Percentiles rank a stretch among this genome's conserved stretches.
Conservation (phyloP, 1,284 basidiomycete genomes). For the Peniophora sp. region DNA sequence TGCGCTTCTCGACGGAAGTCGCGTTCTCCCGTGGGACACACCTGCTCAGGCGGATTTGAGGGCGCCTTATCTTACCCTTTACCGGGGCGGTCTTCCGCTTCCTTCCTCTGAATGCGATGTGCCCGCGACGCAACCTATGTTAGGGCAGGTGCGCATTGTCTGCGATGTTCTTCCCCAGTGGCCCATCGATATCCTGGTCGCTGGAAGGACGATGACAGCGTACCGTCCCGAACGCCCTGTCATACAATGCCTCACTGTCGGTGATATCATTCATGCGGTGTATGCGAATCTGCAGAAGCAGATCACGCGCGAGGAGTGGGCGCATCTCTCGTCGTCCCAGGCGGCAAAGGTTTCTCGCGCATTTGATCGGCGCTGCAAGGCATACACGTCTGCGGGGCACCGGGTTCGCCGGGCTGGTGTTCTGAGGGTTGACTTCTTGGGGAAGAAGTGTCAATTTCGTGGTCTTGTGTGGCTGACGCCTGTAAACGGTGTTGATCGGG, state of each 20-base stretch:
- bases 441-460: constrained; percentile 42
- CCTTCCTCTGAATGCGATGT: constrained; percentile 40
- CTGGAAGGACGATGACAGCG: constrained; percentile 19
- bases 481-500: constrained; percentile 29
- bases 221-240: constrained; percentile 13
- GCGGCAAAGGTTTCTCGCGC: constrained; percentile 43
- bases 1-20: constrained; percentile 49
- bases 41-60: constrained; percentile 50
- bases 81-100: constrained; percentile 24
- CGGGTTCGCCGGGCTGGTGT: constrained; percentile 20
- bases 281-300: constrained; percentile 42
- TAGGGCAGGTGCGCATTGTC: constrained; percentile 47
- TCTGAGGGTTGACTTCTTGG: constrained; percentile 52
- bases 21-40: constrained; percentile 22
- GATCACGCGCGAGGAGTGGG: constrained; percentile 54
- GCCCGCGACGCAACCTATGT: constrained; percentile 50
- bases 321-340: constrained; percentile 27
- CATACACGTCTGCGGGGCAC: constrained; percentile 25
- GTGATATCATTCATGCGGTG: constrained; percentile 48
- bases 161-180: constrained; percentile 52
- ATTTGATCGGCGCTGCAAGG: constrained; percentile 45
- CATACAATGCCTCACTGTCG: constrained; percentile 40
- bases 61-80: constrained; percentile 37
- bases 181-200: constrained; percentile 41
- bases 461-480: constrained; percentile 38